These are phyloP conservation scores for Calonectria crousiana DNA, from an alignment of 2,329 filamentous ascomycete genomes.

Conservation along the genomic window DNA sequence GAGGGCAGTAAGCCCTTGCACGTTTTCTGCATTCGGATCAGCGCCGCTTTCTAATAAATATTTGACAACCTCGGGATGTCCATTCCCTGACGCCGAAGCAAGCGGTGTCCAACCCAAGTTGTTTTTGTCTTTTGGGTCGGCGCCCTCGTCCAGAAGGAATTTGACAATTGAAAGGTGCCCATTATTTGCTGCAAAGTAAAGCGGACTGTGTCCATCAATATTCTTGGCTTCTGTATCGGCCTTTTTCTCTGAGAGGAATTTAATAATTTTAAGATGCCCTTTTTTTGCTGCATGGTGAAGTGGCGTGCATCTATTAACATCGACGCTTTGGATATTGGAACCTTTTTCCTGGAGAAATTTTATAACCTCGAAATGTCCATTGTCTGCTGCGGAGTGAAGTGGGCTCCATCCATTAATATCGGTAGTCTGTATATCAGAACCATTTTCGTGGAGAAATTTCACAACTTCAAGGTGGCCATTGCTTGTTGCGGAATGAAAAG, in stretches of 20 bases:
- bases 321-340: background rate
- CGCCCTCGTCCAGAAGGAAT: background rate
- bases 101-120: background rate
- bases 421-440: background rate
- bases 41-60: no score
- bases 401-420: background rate
- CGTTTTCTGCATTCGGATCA: no score
- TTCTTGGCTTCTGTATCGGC: background rate
- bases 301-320: background rate
- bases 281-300: background rate
- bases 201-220: background rate
- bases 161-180: background rate
- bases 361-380: background rate
- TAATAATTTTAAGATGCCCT: background rate
- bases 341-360: background rate
- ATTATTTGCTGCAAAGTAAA: background rate
- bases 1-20: no score
- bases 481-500: background rate
- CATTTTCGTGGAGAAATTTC: background rate
- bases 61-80: background rate
- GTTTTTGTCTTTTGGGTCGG: background rate
- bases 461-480: background rate
- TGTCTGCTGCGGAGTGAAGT: background rate
- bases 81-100: background rate
- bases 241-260: background rate